Evolutionary conservation across 139 green algal species (phyloP), one percentile per base, ranked within the genome.

Genomic region (Closterium sp.): DNA sequence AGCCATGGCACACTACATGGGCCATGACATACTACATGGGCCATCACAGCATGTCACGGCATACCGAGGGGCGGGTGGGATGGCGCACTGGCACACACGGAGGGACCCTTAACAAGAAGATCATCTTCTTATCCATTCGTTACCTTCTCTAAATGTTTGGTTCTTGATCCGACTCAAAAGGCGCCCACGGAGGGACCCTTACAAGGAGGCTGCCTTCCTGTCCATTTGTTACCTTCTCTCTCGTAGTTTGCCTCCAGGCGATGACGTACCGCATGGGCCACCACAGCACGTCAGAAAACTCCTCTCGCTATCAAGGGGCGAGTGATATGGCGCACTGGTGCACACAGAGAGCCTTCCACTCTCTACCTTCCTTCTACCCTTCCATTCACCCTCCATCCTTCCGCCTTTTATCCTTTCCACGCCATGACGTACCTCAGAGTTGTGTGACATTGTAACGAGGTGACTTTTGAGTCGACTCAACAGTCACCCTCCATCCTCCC

Each of bases 231-330:
- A 84, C 19, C 23, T 84, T 84, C 19, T 23, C 23, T 19, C 19
- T 84, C 23, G 66, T 84, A 84, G 66, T n/a, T 23, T n/a, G 23
- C 21, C 19, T 6, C 4, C 89, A 98, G 95, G 94, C 94, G 6
- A 98, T 98, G 96, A 96, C 94, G 34, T 99, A 99, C 91, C 95
- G 97, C n/a, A 94, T 55, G 23, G 97, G 97, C 1, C 97, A 99
- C 94, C 97, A 98, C 91, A 98, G 96, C 2, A 98, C 97, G 1
- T 97, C 93, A 1, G 97, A 98, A 90, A 97, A 99, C 95, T 97
- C 95, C 16, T 96, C 95, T 1, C 94, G 97, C 84, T 99, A 98
- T 87, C 95, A n/a, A n/a, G 21, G 23, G 66, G 66, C 66, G 23
- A 19, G 19, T 84, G 21, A 23, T 84, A n/a, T 19, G 21, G 21